Evolutionary conservation across 176 grass and related monocot genomes (phyloP), one percentile per base, ranked within the genome.

Genomic region (Aechmea fasciata): DNA sequence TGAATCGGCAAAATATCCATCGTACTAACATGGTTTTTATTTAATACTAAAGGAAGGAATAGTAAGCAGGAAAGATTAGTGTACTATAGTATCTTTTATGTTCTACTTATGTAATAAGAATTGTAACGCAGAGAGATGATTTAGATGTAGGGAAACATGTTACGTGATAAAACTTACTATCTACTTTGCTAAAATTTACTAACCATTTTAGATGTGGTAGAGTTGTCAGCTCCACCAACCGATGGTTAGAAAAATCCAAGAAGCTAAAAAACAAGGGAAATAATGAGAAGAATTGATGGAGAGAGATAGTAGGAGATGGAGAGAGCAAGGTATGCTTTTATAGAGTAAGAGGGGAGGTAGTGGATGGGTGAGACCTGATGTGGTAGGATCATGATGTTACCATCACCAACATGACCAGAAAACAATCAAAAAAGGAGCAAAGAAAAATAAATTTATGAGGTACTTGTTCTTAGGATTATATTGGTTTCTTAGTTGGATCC

Each of bases 401-500:
- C 5, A 10, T 61, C 55, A 61, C 20, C 20, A 61, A 20, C 15
- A 61, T 61, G 15, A 61, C 55, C 5, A 64, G 71, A 54, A 12
- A 4, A 47, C 41, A 14, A 51, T 14, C 9, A 17, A 52, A 15
- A 51, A 47, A 8, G 49, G 66, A 50, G 14, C 53, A 17, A 47
- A 57, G 48, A 49, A 48, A 80, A 57, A 57, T 23, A 2, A 19
- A 49, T 11, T 67, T 65, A 70, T 57, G 77, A 66, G 22, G 57
- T 87, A 77, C 86, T 23, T 77, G 76, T 71, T 94, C 78, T 51
- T 52, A 22, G 69, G 69, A 80, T 65, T 77, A 73, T 82, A 87
- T 82, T 71, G 41, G 57, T 63, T 52, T 89, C 80, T 86, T 89
- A 93, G 90, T 87, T 86, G 81, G 78, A 85, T 67, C 70, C 83